Evolutionary conservation across 352 stramenopile genomes (phyloP).

Genomic region (Pilasporangium apinafurcum): DNA sequence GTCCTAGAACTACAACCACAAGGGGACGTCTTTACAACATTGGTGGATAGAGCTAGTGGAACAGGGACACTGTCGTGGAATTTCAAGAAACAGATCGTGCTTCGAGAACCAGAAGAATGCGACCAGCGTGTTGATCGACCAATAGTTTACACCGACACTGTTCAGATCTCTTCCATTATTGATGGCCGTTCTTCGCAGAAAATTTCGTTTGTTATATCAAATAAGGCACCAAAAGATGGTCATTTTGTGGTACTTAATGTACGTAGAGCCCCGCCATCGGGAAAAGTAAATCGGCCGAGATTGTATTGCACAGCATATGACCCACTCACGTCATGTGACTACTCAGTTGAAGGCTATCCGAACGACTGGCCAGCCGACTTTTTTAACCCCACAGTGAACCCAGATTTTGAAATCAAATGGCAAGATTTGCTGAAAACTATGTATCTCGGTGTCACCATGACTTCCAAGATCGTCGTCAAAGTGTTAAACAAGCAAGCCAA

Average conservation of each 20-base stretch:
- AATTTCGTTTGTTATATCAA: conserved; percentile 47
- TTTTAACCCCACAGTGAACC: conserved; percentile 38
- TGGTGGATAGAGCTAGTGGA: conserved; percentile 30
- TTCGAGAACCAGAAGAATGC: conserved; percentile 42
- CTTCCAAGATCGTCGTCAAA: conserved; percentile 55
- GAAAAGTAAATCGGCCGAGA: conserved; percentile 10
- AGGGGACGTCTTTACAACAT: conserved; percentile 48
- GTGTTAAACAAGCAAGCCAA: conserved; percentile 72
- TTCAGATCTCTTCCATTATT: conserved; percentile 44
- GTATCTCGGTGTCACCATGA: conserved; percentile 49
- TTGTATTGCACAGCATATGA: conserved; percentile 85
- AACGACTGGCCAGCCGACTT: conserved; percentile 56
- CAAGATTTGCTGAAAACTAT: conserved; percentile 36
- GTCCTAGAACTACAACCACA: conserved; percentile 63
- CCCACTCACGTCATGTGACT: conserved; percentile 72
- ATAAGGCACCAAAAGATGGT: conserved; percentile 12
- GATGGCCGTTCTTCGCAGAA: conserved; percentile 23
- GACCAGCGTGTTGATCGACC: conserved; percentile 56
- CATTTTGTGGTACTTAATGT: conserved; percentile 77
- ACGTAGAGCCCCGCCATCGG: conserved; percentile 34
- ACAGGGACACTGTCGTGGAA: conserved; percentile 60
- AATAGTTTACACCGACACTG: conserved; percentile 73
- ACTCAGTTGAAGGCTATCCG: conserved; percentile 61
- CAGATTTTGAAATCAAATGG: conserved; percentile 54
- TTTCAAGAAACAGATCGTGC: conserved; percentile 32